Evolutionary conservation across 73 alveolate genomes (phyloP).

Genomic region (Symbiodinium pilosum): DNA sequence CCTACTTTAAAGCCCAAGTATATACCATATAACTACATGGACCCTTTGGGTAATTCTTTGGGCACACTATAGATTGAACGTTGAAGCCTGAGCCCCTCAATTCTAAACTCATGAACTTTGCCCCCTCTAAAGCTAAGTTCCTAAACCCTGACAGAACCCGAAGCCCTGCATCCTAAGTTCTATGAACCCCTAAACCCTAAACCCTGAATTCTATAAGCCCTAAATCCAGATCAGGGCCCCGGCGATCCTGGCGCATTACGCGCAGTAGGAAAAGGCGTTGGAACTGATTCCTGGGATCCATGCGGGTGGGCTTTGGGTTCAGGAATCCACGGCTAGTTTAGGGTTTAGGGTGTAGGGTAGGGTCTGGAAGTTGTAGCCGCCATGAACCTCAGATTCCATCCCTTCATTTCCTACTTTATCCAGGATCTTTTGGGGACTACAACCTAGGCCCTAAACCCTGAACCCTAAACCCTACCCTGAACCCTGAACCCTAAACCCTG

Average conservation of each 20-base stretch:
- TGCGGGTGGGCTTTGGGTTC: background rate
- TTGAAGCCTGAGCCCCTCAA: no score
- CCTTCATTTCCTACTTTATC: no score
- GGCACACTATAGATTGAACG: no score
- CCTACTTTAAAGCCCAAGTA: no score
- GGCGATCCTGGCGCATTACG: slow-evolving; percentile 99
- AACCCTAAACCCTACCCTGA: background rate
- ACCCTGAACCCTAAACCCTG: background rate
- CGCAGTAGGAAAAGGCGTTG: slow-evolving; percentile 99
- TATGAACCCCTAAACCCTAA: no score
- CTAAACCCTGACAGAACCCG: no score
- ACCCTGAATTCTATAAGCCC: background rate
- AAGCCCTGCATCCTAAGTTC: no score
- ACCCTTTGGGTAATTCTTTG: no score
- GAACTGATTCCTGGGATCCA: slow-evolving; percentile 96
- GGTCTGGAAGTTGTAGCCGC: background rate
- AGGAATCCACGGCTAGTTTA: background rate
- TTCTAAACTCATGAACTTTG: no score
- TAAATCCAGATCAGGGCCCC: background rate
- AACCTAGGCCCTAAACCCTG: background rate
- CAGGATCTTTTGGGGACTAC: no score
- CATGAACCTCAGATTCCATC: background rate
- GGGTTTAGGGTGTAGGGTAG: background rate
- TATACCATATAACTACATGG: no score
- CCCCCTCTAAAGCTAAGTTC: no score